Conservation (phyloP, 805 yeast species). For the Grigorovia humatica region DNA sequence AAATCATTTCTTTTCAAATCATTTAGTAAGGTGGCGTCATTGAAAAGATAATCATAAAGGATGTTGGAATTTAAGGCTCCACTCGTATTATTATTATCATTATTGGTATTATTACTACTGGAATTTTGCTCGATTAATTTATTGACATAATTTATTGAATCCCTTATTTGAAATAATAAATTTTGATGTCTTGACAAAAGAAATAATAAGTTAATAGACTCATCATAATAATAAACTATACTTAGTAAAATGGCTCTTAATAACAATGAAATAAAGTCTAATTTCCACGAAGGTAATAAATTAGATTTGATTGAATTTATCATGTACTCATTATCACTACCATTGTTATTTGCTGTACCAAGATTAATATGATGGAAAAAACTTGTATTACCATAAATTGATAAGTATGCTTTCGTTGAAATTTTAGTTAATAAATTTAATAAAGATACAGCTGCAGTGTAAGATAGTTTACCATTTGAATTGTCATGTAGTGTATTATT, state of each 20-base stretch:
- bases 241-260: constrained; percentile 46
- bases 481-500: constrained; percentile 10
- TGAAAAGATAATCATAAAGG: constrained; percentile 2
- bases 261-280: constrained; percentile 51
- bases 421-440: constrained; percentile 32
- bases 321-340: background rate
- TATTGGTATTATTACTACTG: background rate
- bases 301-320: constrained; percentile 3
- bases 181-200: constrained; percentile 33
- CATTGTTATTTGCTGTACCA: background rate
- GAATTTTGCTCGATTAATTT: constrained; percentile 7
- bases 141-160: constrained; percentile 15
- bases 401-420: constrained; percentile 18
- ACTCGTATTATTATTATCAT: background rate
- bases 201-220: constrained; percentile 45
- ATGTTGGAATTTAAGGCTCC: constrained; percentile 3
- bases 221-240: constrained; percentile 39
- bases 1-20: background rate
- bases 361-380: background rate
- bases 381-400: constrained; percentile 9
- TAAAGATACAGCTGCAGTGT: constrained; percentile 38
- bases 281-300: constrained; percentile 30
- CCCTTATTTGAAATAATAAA: constrained; percentile 22
- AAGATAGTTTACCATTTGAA: constrained; percentile 35
- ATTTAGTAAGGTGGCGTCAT: background rate